Base-by-base conservation (phyloP, 345 rosid genomes). In the Leavenworthia alabamica region DNA sequence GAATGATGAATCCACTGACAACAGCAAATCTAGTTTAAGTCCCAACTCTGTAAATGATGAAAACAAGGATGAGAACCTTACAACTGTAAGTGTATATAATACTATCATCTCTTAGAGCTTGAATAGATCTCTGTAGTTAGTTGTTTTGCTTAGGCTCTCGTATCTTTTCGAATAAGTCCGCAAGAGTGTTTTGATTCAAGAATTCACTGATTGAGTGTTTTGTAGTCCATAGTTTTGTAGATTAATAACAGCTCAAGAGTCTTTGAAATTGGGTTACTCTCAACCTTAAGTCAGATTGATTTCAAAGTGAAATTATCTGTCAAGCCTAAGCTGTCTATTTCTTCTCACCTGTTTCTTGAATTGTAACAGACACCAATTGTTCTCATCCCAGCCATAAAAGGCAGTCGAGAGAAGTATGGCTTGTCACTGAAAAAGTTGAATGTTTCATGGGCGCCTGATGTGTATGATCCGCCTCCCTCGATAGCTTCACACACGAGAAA, bases 361-460 rank as follows among this genome's bases (percentile, higher is more conserved):
- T 19, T 17, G 31, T 42, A 41, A 11, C 55, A 82, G 81, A 19
- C 68, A 54, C 74, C 76, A 48, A 37, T 74, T 71, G 75, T 81
- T 78, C 82, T 80, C 65, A 75, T 79, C 24, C 81, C 99, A 29
- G 96, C 97, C 39, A 64, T 89, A 61, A 93, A 89, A 78, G 99
- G 97, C 8, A 78, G 90, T 67, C 85, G 95, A 4, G 89, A 83
- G 72, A 86, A 83, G 68, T 64, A 45, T 53, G 91, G 84, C 7
- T 70, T 60, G 33, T 19, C 83, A 22, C 76, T 80, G 2, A 67
- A 37, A 72, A 78, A 77, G 57, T 68, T 80, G 32, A 71, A 33
- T 15, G 92, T 93, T 49, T 71, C 79, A 60, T 93, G 97, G 99
- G 92, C 97, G 2, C 78, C 81, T 23, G 96, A 93, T 23, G 97